Conservation (phyloP, 164 flowering plant species). For the Berberis thunbergii region DNA sequence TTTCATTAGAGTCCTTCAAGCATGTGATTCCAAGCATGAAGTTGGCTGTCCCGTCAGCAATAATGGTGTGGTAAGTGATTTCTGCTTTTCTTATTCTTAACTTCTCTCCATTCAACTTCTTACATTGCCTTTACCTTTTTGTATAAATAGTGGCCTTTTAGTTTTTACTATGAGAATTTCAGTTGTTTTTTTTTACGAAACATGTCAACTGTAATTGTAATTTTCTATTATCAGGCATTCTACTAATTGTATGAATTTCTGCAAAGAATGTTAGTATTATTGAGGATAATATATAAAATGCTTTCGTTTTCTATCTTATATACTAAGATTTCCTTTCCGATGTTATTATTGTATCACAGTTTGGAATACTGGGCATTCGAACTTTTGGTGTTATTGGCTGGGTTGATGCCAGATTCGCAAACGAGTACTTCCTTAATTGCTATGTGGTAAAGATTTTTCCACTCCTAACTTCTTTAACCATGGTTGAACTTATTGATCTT, state of each 20-base stretch:
- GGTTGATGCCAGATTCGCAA: conserved; percentile 66
- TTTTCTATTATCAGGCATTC: no score
- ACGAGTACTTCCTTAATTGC: conserved; percentile 71
- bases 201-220: no score
- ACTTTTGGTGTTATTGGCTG: conserved; percentile 76
- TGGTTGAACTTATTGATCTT: background rate
- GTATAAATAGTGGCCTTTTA: no score
- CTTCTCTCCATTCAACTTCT: background rate
- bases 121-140: background rate
- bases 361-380: conserved; percentile 95
- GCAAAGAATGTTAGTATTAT: no score
- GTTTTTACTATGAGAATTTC: background rate
- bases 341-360: conserved; percentile 27
- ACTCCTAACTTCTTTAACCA: background rate
- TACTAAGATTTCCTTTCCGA: no score
- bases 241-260: no score
- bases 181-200: background rate
- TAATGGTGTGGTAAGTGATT: conserved; percentile 79
- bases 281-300: no score
- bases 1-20: conserved; percentile 43
- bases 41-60: conserved; percentile 81
- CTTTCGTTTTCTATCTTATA: no score
- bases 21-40: conserved; percentile 41
- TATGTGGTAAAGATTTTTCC: conserved; percentile 48
- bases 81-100: background rate